Evolutionary conservation across 192 early-diverging fungal species (phyloP), one percentile per base, ranked within the genome.

Genomic region (Gigaspora rosea): DNA sequence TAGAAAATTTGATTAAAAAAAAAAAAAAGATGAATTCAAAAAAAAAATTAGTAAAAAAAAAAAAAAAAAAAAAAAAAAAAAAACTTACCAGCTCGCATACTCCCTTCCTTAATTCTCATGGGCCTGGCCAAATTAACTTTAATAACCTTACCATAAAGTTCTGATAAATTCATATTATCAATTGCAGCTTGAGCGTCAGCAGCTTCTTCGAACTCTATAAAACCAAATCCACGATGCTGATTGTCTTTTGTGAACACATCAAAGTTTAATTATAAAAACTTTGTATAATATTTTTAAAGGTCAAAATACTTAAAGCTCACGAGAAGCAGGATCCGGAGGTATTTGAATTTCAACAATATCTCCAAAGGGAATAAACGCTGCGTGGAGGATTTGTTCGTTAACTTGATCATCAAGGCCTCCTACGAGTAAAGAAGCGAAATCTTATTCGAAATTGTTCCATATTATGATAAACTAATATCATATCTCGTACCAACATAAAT

Each of bases 351-450:
- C 88, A 13, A 94, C 88, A 76, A 99, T 93, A 56, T 98, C 96
- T 67, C 97, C 97, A 87, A 99, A 99, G 0, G 97, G 95, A 52
- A 98, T 87, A 82, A 99, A 98, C 0, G 95, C 95, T 0, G 94
- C 90, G 48, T 93, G 90, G 12, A 99, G 85, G 0, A 91, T 89
- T 62, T 92, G 79, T 22, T 93, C 89, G 8, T 90, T 92, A 16
- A 97, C 94, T 73, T 93, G 84, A 52, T 90, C 82, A 50, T 94
- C 93, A 35, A 99, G 84, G 4, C 96, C 96, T 79, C 93, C 92
- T 90, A 22, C 20, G 18, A 10, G 6, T 56, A 16, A 46, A 56
- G 52, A 41, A 76, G 54, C 0, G 13, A 50, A 52, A 47, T 13
- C 6, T 32, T n/a, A 33, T 52, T 67, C 16, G 3, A 8, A 62